phyloP scores from a whole-genome alignment of 768 basidiomycete genomes.

The Flagelloscypha sp. region DNA sequence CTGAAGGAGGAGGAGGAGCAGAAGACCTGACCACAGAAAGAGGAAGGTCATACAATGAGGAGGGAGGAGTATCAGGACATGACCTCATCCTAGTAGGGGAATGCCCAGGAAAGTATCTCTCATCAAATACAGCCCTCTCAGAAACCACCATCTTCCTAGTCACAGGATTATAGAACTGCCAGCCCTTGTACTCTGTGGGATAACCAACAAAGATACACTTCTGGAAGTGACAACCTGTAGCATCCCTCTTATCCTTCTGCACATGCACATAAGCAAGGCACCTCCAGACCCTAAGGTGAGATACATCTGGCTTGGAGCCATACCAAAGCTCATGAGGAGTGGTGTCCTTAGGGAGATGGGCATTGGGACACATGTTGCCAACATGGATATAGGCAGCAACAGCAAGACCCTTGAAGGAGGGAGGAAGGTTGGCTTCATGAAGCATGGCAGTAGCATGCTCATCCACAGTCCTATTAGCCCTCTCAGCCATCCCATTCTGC shows the following conservation, averaged over 20 bases:
- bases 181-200: slow-evolving; percentile 21
- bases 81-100: no score
- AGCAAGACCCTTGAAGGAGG: slow-evolving; percentile 15
- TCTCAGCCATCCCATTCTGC: slow-evolving; percentile 39
- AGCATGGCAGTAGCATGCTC: slow-evolving; percentile 25
- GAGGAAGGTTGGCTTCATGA: slow-evolving; percentile 11
- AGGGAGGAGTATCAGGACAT: no score
- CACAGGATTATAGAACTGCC: slow-evolving; percentile 25
- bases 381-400: slow-evolving; percentile 15
- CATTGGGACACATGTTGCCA: slow-evolving; percentile 12
- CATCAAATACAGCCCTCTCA: slow-evolving; percentile 24
- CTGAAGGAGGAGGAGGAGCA: no score
- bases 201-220: slow-evolving; percentile 33
- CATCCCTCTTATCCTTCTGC: slow-evolving; percentile 24
- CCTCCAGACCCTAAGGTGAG: slow-evolving; percentile 27
- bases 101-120: slow-evolving; percentile 20
- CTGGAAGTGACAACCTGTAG: slow-evolving; percentile 17
- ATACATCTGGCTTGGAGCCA: slow-evolving; percentile 13
- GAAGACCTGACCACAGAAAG: no score
- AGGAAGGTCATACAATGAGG: no score
- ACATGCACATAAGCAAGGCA: slow-evolving; percentile 30
- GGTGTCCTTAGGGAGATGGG: slow-evolving; percentile 4
- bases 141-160: slow-evolving; percentile 20
- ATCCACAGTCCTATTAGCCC: slow-evolving; percentile 26
- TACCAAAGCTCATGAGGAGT: slow-evolving; percentile 8